These are phyloP conservation scores for Beauveria varroae DNA, from an alignment of 2,329 filamentous ascomycete genomes.

Conservation along the genomic window DNA sequence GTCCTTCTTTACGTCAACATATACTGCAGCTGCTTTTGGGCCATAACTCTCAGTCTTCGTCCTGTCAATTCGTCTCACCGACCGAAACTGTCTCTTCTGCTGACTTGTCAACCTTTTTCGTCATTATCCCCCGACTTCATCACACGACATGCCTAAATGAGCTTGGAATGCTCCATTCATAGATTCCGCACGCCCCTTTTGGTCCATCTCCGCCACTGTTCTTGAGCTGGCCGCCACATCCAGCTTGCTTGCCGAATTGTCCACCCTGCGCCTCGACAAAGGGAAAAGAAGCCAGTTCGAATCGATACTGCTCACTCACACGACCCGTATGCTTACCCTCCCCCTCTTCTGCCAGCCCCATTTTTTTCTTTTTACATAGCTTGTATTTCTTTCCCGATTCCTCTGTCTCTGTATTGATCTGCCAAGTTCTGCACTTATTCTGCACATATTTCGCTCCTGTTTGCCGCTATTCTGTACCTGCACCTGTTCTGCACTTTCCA, in stretches of 20 bases:
- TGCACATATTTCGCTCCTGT: background rate
- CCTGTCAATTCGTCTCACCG: background rate
- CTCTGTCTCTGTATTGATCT: background rate
- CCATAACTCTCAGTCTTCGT: background rate
- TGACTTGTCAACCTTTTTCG: background rate
- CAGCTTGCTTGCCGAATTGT: conserved; percentile 22
- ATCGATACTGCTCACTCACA: conserved; percentile 24
- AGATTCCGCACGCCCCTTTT: conserved; percentile 9
- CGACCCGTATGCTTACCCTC: conserved; percentile 4
- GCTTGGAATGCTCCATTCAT: conserved; percentile 12
- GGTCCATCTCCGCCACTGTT: conserved; percentile 18
- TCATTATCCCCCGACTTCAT: background rate
- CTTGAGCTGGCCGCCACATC: conserved; percentile 31
- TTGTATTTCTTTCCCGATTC: background rate
- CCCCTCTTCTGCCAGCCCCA: background rate
- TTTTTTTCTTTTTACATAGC: background rate
- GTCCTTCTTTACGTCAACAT: background rate
- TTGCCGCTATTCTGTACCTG: background rate
- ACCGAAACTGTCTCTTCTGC: background rate
- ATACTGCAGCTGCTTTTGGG: background rate
- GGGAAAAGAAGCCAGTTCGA: background rate
- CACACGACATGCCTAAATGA: conserved; percentile 13
- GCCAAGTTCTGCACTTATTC: background rate
- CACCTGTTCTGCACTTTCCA: background rate
- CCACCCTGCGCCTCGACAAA: background rate